These are phyloP conservation scores for Chrysophaeum taylorii DNA, from an alignment of 352 stramenopile species.

Conservation along the genomic window DNA sequence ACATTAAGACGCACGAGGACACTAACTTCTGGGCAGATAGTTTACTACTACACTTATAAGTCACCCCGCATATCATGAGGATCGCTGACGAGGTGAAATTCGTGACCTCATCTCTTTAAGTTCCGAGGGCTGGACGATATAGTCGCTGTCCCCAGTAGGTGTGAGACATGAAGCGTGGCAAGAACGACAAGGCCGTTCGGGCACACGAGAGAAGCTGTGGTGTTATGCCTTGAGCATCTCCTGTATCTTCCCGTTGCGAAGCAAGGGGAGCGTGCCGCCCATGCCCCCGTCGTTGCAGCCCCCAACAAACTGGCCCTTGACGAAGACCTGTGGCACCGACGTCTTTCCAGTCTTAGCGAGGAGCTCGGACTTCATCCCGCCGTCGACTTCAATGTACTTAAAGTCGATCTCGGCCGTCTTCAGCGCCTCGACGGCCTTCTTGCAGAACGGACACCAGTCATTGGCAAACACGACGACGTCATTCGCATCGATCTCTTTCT, in stretches of 20 bases:
- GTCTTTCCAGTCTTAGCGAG: not conserved
- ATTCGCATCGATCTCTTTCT: not conserved
- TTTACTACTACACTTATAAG: too few species aligned
- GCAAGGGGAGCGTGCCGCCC: not conserved
- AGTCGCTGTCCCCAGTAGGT: too few species aligned
- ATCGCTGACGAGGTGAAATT: too few species aligned
- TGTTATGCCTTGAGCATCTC: slow-evolving; percentile 10
- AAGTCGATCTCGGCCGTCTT: not conserved
- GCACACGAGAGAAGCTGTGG: too few species aligned
- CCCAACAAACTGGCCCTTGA: not conserved
- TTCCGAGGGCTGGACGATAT: too few species aligned
- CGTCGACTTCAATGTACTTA: not conserved
- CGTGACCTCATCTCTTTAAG: too few species aligned
- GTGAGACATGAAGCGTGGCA: too few species aligned
- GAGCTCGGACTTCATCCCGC: not conserved
- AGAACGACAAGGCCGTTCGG: too few species aligned
- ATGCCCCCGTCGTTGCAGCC: slow-evolving; percentile 6
- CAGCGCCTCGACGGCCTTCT: not conserved
- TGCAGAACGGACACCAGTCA: not conserved
- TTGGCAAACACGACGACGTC: slow-evolving; percentile 5
- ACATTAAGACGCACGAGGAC: too few species aligned
- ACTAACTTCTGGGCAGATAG: too few species aligned
- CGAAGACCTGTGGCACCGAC: slow-evolving; percentile 9
- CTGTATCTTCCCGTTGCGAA: not conserved
- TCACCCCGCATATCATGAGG: too few species aligned